Evolutionary conservation across 1,139 yeast species (phyloP).

Genomic region (Protomyces inundatus): DNA sequence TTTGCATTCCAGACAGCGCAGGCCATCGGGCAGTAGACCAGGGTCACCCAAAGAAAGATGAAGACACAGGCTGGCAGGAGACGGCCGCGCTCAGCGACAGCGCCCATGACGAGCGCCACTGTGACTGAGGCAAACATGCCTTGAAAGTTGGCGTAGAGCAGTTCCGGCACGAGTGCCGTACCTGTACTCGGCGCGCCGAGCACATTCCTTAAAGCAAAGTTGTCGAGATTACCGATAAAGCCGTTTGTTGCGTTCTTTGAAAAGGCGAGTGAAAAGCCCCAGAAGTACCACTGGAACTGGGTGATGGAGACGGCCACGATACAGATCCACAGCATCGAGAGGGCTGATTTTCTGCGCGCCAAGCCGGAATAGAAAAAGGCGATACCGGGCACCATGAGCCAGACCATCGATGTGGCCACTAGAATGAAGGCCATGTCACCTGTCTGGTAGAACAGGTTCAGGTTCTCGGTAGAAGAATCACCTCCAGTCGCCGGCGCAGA

Average conservation of each 20-base stretch:
- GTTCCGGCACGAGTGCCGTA: conserved; percentile 61
- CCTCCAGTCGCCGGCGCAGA: conserved; percentile 24
- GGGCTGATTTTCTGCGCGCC: conserved; percentile 84
- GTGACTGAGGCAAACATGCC: conserved; percentile 90
- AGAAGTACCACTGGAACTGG: conserved; percentile 91
- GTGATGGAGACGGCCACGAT: conserved; percentile 75
- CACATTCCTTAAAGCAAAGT: conserved; percentile 73
- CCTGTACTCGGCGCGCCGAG: conserved; percentile 48
- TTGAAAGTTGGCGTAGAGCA: conserved; percentile 80
- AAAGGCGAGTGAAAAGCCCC: conserved; percentile 94
- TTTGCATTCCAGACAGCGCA: conserved; percentile 91
- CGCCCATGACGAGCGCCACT: conserved; percentile 84
- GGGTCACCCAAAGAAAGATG: conserved; percentile 79
- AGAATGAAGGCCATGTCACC: conserved; percentile 50
- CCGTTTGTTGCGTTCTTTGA: conserved; percentile 68
- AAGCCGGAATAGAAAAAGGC: conserved; percentile 90
- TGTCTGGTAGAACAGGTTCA: conserved; percentile 42
- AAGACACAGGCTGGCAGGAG: conserved; percentile 79
- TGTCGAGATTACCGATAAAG: conserved; percentile 77
- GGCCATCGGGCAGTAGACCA: conserved; percentile 88
- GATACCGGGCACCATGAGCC: conserved; percentile 86
- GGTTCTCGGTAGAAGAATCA: conserved; percentile 29
- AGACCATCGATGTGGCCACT: conserved; percentile 56
- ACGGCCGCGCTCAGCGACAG: conserved; percentile 91
- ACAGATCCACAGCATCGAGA: conserved; percentile 83